Conservation (phyloP, 495 filamentous ascomycete genomes). For the Glutinoglossum americanum region DNA sequence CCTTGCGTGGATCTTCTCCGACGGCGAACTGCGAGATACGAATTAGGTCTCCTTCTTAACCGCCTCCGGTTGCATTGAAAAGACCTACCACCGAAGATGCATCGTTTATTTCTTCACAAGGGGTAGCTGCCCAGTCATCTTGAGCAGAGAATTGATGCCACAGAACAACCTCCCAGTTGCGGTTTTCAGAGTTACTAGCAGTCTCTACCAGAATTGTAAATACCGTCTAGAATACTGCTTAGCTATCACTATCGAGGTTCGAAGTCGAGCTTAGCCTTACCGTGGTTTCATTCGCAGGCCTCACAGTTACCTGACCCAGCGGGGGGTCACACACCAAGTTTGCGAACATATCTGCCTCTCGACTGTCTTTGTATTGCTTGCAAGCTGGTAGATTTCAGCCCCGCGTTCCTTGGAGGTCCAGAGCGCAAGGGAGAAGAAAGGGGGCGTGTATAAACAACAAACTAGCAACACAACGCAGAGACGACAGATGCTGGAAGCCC, state of each 20-base stretch:
- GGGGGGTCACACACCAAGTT: constrained; percentile 1
- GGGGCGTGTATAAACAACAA: too few relatives aligned
- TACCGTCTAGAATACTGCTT: background rate
- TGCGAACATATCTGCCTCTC: background rate
- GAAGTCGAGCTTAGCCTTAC: background rate
- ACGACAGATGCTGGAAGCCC: background rate
- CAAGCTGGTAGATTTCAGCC: background rate
- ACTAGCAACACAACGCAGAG: too few relatives aligned
- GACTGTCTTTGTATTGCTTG: background rate
- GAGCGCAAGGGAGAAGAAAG: background rate
- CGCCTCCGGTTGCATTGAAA: background rate
- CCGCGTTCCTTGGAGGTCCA: background rate
- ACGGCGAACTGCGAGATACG: constrained; percentile 3
- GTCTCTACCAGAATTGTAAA: background rate
- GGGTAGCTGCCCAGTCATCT: constrained; percentile 26
- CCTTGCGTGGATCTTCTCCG: constrained; percentile 5
- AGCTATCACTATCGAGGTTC: background rate
- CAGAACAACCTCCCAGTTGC: constrained; percentile 44
- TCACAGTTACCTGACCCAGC: background rate
- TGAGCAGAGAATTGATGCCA: constrained; percentile 43
- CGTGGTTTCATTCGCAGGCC: background rate
- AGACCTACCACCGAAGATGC: constrained; percentile 10
- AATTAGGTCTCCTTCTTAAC: background rate
- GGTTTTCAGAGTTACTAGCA: background rate
- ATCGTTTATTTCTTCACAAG: constrained; percentile 17